Base-by-base conservation (phyloP, 345 rosid species). In the Angophora floribunda region DNA sequence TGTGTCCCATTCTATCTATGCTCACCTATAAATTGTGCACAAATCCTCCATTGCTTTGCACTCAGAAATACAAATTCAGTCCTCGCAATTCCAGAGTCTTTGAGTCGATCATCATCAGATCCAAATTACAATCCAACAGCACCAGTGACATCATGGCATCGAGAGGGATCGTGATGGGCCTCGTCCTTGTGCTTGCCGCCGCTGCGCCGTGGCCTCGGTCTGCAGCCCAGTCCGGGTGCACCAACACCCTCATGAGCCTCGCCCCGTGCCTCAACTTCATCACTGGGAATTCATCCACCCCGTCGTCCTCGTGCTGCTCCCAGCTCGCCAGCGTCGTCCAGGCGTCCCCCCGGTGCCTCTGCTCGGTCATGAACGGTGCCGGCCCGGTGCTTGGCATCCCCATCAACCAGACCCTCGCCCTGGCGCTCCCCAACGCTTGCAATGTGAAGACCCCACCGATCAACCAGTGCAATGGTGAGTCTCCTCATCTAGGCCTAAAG, bases 91-190 rank as follows among this genome's bases (percentile, higher is more conserved):
- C 0, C 14, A 11, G 9, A 49, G 24, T 28, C 21, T 28, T 45
- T 51, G 32, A 24, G 70, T 45, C 53, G 7, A 30, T 9, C 22
- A 87, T 32, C 49, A 30, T 36, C 44, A 5, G 79, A 67, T 32
- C 10, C 79, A 32, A 32, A 67, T 70, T 21, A 5, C 17, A 70
- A 17, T 45, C 19, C 67, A 36, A 19, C 24, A 78, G 0, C 36
- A 51, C 9, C 5, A 51, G 13, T 26, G 50, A 78, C 47, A 95
- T 94, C 47, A 95, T 94, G 95, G 95, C 92, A 87, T 70, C 87
- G 52, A 87, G 86, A 32, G 86, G 87, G 51, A 88, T 89, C 44
- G 52, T 82, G 13, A 21, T 86, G 63, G 89, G 92, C 67, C 85
- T 92, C 22, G 86, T 91, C 87, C 85, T 93, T 55, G 89, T 91